Percentiles rank a stretch among this genome's conserved stretches.
Evolutionary conservation across 2,329 filamentous ascomycete genomes (phyloP).

Genomic region (Polytolypa hystricis): DNA sequence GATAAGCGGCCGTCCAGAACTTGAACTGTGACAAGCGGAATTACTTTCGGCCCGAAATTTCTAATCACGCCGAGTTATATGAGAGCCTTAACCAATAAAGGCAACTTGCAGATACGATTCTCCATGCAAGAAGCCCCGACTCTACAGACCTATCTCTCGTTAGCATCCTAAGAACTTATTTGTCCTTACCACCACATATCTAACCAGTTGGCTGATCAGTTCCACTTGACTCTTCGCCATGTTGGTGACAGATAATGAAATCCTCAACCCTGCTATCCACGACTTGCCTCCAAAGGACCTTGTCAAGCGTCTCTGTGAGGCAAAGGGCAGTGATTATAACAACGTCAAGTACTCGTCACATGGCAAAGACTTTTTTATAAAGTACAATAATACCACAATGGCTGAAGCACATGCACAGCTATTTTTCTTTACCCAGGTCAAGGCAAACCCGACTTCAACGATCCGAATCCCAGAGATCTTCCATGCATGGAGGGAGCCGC

Average conservation of each 20-base stretch:
- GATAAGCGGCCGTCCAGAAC: too few relatives aligned
- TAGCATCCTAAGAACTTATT: too few relatives aligned
- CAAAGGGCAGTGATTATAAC: conserved; percentile 1
- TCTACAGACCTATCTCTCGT: too few relatives aligned
- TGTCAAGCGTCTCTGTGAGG: conserved; percentile 1
- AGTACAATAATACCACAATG: conserved; percentile 5
- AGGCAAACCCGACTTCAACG: background rate
- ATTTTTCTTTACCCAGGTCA: conserved; percentile 5
- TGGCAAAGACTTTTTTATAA: conserved; percentile 4
- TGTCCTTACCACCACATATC: too few relatives aligned
- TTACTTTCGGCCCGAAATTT: too few relatives aligned
- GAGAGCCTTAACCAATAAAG: too few relatives aligned
- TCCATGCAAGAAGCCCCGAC: too few relatives aligned
- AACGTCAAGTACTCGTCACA: conserved; percentile 2
- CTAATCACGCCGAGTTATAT: too few relatives aligned
- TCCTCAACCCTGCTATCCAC: background rate
- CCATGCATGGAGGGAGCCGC: conserved; percentile 2
- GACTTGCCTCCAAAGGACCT: background rate
- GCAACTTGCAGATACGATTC: too few relatives aligned
- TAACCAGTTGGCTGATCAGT: too few relatives aligned
- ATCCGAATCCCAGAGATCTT: conserved; percentile 10
- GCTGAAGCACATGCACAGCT: conserved; percentile 5
- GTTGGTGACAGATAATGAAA: conserved; percentile 1
- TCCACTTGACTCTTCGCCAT: background rate
- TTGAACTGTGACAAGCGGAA: too few relatives aligned